Evolutionary conservation across 2,329 filamentous ascomycete species (phyloP).

Genomic region (Xylariaceae sp.): DNA sequence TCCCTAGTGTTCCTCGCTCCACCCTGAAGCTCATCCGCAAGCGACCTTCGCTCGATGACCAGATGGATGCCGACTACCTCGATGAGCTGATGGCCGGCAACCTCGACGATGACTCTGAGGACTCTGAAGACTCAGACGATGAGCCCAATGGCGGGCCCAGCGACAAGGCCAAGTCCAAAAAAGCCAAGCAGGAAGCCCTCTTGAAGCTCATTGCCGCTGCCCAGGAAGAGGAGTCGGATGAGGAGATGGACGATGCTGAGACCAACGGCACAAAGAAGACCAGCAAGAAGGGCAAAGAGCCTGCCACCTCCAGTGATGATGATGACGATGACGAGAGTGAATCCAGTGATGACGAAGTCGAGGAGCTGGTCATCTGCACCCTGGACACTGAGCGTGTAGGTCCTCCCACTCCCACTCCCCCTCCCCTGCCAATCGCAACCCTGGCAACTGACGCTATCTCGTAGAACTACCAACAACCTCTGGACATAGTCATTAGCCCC

Average conservation of each 20-base stretch:
- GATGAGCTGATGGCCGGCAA: conserved; percentile 49
- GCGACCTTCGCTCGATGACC: conserved; percentile 58
- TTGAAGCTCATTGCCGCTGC: conserved; percentile 74
- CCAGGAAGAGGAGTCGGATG: conserved; percentile 56
- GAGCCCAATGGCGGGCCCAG: conserved; percentile 87
- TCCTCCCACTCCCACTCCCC: conserved; percentile 10
- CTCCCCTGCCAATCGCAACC: not conserved
- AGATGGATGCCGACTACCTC: conserved; percentile 66
- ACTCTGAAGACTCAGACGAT: conserved; percentile 52
- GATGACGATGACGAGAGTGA: conserved; percentile 52
- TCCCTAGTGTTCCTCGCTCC: conserved; percentile 66
- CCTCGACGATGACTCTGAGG: conserved; percentile 52
- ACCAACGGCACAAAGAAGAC: conserved; percentile 59
- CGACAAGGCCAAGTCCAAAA: conserved; percentile 85
- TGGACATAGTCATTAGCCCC: conserved; percentile 89
- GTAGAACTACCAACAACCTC: conserved; percentile 90
- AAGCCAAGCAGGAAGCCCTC: conserved; percentile 74
- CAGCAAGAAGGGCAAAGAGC: conserved; percentile 69
- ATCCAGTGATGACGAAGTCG: conserved; percentile 64
- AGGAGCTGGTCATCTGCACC: conserved; percentile 94
- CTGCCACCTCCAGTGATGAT: conserved; percentile 48
- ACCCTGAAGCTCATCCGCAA: conserved; percentile 89
- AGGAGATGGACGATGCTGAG: conserved; percentile 64
- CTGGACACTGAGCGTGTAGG: conserved; percentile 87
- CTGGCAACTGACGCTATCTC: conserved; percentile 24